Evolutionary conservation across 306 rosid genomes (phyloP).

Genomic region (Adenanthera pavonina): DNA sequence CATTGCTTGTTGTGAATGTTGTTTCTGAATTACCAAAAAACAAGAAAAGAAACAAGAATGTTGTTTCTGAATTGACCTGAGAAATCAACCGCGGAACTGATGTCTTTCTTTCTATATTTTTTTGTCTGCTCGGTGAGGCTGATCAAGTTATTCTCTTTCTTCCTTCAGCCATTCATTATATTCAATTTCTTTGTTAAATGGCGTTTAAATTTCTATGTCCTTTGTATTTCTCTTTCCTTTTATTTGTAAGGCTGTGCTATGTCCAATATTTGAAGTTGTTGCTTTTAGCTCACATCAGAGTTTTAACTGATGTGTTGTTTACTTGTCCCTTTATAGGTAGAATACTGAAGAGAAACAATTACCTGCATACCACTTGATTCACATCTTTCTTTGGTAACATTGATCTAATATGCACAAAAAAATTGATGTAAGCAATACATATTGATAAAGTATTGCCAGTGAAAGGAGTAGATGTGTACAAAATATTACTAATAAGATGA

Average conservation of each 20-base stretch:
- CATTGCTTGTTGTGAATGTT: conserved; percentile 17
- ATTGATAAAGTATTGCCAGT: conserved; percentile 7
- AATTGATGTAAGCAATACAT: conserved; percentile 3
- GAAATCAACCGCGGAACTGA: conserved; percentile 8
- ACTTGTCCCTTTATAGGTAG: conserved; percentile 26
- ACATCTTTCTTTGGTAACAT: background rate
- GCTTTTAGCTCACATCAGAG: conserved; percentile 25
- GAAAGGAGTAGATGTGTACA: conserved; percentile 22
- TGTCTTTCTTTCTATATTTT: background rate
- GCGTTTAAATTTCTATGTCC: conserved; percentile 1
- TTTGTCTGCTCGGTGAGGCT: background rate
- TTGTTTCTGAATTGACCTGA: conserved; percentile 6
- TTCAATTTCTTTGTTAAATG: background rate
- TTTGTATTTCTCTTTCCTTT: background rate
- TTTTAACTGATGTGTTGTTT: conserved; percentile 24
- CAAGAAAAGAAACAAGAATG: background rate
- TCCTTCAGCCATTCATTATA: background rate
- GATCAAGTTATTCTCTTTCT: background rate
- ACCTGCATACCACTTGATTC: conserved; percentile 22
- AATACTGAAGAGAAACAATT: conserved; percentile 5
- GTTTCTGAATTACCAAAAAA: background rate
- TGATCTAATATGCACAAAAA: conserved; percentile 8
- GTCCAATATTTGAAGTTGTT: conserved; percentile 27
- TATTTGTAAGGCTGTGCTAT: conserved; percentile 27
- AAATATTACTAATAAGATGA: background rate